Evolutionary conservation across 306 rosid genomes (phyloP).

Genomic region (Cyamopsis tetragonoloba): DNA sequence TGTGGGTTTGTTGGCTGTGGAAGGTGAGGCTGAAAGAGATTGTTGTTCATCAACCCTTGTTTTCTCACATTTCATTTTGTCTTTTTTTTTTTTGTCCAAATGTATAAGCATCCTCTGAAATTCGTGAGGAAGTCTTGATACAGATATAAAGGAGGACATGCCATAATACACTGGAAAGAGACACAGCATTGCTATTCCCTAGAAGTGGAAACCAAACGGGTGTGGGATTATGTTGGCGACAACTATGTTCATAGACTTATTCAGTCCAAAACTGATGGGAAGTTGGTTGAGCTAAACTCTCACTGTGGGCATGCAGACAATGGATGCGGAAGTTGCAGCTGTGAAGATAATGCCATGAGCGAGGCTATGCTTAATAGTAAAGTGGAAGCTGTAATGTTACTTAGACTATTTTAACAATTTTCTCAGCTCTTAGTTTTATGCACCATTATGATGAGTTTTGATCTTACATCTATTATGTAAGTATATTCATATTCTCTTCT

Average conservation of each 20-base stretch:
- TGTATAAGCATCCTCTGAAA: constrained; percentile 10
- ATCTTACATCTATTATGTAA: not conserved
- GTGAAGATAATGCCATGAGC: constrained; percentile 61
- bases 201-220: constrained; percentile 90
- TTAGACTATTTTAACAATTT: constrained; percentile 12
- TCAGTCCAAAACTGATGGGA: constrained; percentile 94
- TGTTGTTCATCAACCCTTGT: not conserved
- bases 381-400: constrained; percentile 84
- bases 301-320: constrained; percentile 49
- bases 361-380: constrained; percentile 84
- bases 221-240: constrained; percentile 96
- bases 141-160: constrained; percentile 93
- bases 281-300: constrained; percentile 82
- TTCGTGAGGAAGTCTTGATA: constrained; percentile 17
- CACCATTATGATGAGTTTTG: constrained; percentile 3
- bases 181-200: constrained; percentile 92
- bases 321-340: constrained; percentile 67
- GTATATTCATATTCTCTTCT: constrained; percentile 15
- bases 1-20: constrained; percentile 99
- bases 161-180: constrained; percentile 92
- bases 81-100: not conserved
- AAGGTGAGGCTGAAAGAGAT: constrained; percentile 56
- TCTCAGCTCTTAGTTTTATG: not conserved
- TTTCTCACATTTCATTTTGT: not conserved
- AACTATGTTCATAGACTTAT: constrained; percentile 93